These are phyloP conservation scores for Polygonum aviculare DNA, from an alignment of 148 eudicot genomes.

Conservation along the genomic window DNA sequence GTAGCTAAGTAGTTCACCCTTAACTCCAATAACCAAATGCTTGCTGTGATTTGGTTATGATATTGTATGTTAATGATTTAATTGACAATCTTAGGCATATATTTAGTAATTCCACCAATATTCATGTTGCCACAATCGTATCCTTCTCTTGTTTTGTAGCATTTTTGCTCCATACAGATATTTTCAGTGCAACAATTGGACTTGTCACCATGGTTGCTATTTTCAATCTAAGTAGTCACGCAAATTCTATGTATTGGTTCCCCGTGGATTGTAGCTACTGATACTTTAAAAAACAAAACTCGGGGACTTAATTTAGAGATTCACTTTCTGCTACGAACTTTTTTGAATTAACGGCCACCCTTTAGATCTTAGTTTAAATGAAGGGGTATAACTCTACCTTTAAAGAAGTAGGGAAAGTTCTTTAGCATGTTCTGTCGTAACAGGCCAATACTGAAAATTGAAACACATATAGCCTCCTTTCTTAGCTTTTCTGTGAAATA, in stretches of 20 bases:
- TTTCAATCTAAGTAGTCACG: not conserved
- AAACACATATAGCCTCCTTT: not conserved
- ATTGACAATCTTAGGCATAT: not conserved
- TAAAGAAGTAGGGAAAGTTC: not conserved
- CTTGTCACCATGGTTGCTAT: not conserved
- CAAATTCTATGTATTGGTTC: not conserved
- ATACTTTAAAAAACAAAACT: not conserved
- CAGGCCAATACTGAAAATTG: not conserved
- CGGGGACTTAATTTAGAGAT: not conserved
- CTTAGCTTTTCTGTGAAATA: not conserved
- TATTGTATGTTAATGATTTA: not conserved
- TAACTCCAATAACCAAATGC: not conserved
- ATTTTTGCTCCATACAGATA: not conserved
- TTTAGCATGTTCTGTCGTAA: not conserved
- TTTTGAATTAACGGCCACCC: not conserved
- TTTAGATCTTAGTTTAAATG: not conserved
- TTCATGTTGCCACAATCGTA: not conserved
- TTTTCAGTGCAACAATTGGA: not conserved
- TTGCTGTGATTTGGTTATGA: not conserved
- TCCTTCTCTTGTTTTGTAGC: not conserved
- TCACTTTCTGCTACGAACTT: not conserved
- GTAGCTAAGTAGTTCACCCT: not conserved
- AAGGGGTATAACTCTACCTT: not conserved
- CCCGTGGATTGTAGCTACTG: not conserved
- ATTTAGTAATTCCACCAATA: not conserved